Evolutionary conservation across 352 stramenopile species (phyloP), one percentile per base, ranked within the genome.

Genomic region (Globisporangium apiculatum): DNA sequence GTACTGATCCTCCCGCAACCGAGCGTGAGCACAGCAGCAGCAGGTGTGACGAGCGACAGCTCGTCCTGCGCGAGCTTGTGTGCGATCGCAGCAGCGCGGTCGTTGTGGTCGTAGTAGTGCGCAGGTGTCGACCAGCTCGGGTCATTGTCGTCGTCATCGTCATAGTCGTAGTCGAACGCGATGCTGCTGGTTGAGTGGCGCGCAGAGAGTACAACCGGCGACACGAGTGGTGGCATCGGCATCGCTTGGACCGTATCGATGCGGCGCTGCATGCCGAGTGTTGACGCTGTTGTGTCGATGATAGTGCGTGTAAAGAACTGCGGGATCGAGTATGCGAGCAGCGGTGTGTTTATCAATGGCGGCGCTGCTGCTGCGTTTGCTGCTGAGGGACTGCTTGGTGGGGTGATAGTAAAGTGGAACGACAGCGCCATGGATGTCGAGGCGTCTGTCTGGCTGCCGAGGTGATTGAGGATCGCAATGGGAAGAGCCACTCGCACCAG

Each of bases 351-450:
- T 8, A 14, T 6, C 15, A n/a, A n/a, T 43, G 40, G 40, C 40
- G 40, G 11, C 40, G 3, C 11, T 43, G 40, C 40, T 43, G 40
- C 7, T 43, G 40, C 7, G 11, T 14, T 14, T 14, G 40, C 40
- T 47, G 45, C 8, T 7, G 15, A 14, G 38, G 38, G 59, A 24
- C 40, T 61, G 17, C 17, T 48, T 5, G 60, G 60, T 17, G 63
- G 38, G 9, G 64, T 64, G 51, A 70, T 62, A 9, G 55, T 56
- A 52, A 67, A 64, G 52, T 53, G 40, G n/a, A 64, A 64, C 37
- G 55, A 43, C 18, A 55, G 18, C 64, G 64, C 62, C 18, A 35
- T 12, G 2, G 38, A 14, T n/a, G 8, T 14, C 24, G 24, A 31
- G 24, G 24, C 24, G 24, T 31, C 24, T 31, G 24, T 31, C 24